Percentiles rank a stretch among this genome's conserved stretches.
Conservation (phyloP, 306 rosid genomes). For the Malus fusca region DNA sequence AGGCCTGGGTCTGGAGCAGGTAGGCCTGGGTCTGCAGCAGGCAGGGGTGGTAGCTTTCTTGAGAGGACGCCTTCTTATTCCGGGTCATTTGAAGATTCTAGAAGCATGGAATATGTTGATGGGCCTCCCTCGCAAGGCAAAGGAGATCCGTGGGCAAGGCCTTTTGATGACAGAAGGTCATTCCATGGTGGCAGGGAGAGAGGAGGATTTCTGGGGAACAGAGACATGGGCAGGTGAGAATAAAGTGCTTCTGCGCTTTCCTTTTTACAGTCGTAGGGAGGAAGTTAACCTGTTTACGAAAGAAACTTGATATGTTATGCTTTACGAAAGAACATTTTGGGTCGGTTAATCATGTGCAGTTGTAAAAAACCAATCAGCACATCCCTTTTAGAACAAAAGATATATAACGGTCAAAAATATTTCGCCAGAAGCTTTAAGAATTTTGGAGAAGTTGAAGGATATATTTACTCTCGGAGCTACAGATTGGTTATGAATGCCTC, state of each 20-base stretch:
- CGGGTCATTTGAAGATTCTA: constrained; percentile 70
- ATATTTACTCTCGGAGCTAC: neutral
- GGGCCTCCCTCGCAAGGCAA: constrained; percentile 79
- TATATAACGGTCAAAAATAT: too few relatives aligned
- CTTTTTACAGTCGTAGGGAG: neutral
- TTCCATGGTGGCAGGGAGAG: constrained; percentile 64
- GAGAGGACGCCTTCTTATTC: constrained; percentile 74
- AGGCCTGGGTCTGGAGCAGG: constrained; percentile 1
- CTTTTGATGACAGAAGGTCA: constrained; percentile 68
- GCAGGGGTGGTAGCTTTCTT: constrained; percentile 34
- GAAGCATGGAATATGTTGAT: constrained; percentile 55
- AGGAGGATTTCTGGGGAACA: constrained; percentile 42
- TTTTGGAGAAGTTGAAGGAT: too few relatives aligned
- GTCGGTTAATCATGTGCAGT: too few relatives aligned
- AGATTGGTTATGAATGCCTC: neutral
- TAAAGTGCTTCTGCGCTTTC: constrained; percentile 3
- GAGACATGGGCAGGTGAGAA: constrained; percentile 66
- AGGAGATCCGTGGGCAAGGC: constrained; percentile 60
- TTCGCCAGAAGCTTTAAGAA: too few relatives aligned
- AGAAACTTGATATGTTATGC: neutral
- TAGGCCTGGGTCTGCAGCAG: constrained; percentile 8
- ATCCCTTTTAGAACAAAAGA: too few relatives aligned
- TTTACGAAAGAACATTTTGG: too few relatives aligned
- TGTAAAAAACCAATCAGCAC: too few relatives aligned
- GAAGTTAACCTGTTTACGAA: neutral